These are phyloP conservation scores for Colletotrichum sp. DNA, from an alignment of 2,329 filamentous ascomycete genomes.

Conservation along the genomic window DNA sequence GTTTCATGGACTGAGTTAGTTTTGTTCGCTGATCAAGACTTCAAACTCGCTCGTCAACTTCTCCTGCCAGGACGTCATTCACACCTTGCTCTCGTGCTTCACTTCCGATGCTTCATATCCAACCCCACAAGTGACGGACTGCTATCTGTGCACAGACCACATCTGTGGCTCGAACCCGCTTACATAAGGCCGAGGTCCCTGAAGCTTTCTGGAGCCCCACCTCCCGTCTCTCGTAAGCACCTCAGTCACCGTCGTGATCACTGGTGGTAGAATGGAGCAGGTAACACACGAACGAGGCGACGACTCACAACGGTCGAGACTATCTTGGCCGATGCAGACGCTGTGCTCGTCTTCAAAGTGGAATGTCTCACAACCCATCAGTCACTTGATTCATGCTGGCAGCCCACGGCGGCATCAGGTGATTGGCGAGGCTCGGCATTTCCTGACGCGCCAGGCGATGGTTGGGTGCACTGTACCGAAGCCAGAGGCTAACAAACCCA, in stretches of 20 bases:
- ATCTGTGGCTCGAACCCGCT: neutral
- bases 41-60: neutral
- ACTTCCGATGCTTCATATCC: neutral
- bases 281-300: neutral
- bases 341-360: slow-evolving; percentile 1
- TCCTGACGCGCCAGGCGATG: neutral
- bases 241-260: neutral
- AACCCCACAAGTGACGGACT: slow-evolving; percentile 7
- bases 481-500: neutral
- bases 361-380: slow-evolving; percentile 22
- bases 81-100: neutral
- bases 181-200: neutral
- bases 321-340: neutral
- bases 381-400: slow-evolving; percentile 23
- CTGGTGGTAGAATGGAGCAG: neutral
- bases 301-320: neutral
- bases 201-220: neutral
- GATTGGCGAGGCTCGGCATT: slow-evolving; percentile 22
- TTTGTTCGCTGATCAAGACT: neutral
- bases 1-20: neutral
- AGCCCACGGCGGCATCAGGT: slow-evolving; percentile 20
- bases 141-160: neutral
- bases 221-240: neutral
- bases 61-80: neutral
- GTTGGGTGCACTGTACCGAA: neutral